A percentile compares a stretch with the other conserved stretches of the same genome.
Conservation (phyloP, 2,329 filamentous ascomycete genomes). For the Emericellopsis cladophorae region DNA sequence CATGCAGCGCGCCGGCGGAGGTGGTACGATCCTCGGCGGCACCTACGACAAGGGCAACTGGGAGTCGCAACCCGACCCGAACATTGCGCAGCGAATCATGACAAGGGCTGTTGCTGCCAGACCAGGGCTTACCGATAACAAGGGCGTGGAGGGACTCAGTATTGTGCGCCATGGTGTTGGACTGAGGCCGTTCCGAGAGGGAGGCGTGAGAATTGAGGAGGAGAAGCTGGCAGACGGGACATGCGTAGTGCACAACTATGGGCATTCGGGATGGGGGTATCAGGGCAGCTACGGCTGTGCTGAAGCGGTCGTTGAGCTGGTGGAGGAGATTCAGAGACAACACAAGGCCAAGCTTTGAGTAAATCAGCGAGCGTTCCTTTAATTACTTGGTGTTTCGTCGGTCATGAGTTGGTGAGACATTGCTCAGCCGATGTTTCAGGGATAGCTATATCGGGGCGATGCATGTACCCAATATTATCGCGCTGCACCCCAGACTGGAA, state of each 20-base stretch:
- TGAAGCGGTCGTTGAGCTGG: slow-evolving; percentile 51
- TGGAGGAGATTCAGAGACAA: slow-evolving; percentile 42
- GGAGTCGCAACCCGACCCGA: slow-evolving; percentile 68
- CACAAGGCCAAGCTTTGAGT: slow-evolving; percentile 13
- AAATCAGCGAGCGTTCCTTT: too few relatives aligned
- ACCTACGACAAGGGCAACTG: slow-evolving; percentile 70
- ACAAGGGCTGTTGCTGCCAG: slow-evolving; percentile 54
- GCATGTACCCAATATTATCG: too few relatives aligned
- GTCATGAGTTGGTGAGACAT: too few relatives aligned
- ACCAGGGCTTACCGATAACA: slow-evolving; percentile 49
- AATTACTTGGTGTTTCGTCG: too few relatives aligned
- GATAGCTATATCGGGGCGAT: too few relatives aligned
- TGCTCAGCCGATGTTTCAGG: too few relatives aligned
- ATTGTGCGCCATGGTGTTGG: slow-evolving; percentile 76
- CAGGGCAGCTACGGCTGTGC: slow-evolving; percentile 60
- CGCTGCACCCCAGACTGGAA: too few relatives aligned
- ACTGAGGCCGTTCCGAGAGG: slow-evolving; percentile 60
- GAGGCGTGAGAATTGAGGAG: slow-evolving; percentile 62
- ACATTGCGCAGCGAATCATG: slow-evolving; percentile 76
- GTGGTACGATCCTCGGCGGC: slow-evolving; percentile 75
- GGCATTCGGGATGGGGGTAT: slow-evolving; percentile 69
- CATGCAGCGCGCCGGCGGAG: slow-evolving; percentile 70
- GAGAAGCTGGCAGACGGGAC: slow-evolving; percentile 34
- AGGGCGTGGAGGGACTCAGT: slow-evolving; percentile 60
- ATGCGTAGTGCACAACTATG: slow-evolving; percentile 70